phyloP scores from a whole-genome alignment of 208 protist species.

The Leishmania gerbilli region DNA sequence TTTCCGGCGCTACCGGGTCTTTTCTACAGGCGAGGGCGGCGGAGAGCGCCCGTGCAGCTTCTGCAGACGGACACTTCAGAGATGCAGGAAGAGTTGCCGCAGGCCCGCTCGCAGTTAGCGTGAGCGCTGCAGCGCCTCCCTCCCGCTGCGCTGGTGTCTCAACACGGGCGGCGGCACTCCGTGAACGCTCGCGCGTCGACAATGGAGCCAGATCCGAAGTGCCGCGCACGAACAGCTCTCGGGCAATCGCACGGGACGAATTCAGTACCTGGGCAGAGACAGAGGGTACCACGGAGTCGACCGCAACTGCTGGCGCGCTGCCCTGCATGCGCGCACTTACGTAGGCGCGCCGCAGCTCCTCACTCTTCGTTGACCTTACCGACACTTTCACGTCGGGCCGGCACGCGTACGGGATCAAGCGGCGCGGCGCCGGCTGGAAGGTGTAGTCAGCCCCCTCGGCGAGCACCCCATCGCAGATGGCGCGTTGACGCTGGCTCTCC shows the following conservation, averaged over 20 bases:
- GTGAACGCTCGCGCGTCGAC: not conserved
- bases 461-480: conserved; percentile 32
- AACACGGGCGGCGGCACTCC: not conserved
- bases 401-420: conserved; percentile 78
- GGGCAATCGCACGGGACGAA: conserved; percentile 1
- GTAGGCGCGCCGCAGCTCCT: conserved; percentile 56
- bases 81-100: not conserved
- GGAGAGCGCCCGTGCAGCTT: not conserved
- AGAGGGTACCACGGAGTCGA: not conserved
- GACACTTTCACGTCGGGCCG: conserved; percentile 59
- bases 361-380: conserved; percentile 57
- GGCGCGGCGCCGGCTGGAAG: conserved; percentile 56
- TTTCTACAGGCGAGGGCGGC: not conserved
- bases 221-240: conserved; percentile 17
- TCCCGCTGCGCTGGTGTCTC: not conserved
- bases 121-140: conserved; percentile 8
- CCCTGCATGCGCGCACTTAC: conserved; percentile 21
- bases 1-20: too few species aligned
- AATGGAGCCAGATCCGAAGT: not conserved
- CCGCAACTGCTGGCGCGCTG: not conserved
- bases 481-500: conserved; percentile 35
- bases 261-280: not conserved
- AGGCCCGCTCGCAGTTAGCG: not conserved
- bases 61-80: not conserved
- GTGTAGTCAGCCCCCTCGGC: conserved; percentile 34